Conservation (phyloP, 805 yeast species). For the Candida patagonica region DNA sequence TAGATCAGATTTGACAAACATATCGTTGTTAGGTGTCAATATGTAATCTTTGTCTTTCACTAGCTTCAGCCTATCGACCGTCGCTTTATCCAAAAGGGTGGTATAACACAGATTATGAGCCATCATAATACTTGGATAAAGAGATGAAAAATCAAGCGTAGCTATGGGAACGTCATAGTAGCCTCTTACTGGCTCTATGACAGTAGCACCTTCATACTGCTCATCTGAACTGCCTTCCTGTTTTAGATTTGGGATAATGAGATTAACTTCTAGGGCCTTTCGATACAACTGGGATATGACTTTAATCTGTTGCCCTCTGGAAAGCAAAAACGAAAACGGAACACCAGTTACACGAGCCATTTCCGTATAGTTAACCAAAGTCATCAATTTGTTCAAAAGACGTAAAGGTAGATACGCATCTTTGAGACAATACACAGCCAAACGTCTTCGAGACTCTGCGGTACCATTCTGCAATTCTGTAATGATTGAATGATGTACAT, state of each 20-base stretch:
- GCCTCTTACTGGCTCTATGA: slow-evolving; percentile 92
- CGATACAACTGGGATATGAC: slow-evolving; percentile 92
- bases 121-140: slow-evolving; percentile 98
- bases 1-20: slow-evolving; percentile 59
- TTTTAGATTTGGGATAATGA: slow-evolving; percentile 85
- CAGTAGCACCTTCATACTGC: slow-evolving; percentile 97
- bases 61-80: slow-evolving; percentile 56
- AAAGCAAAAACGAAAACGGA: slow-evolving; percentile 78
- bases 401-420: slow-evolving; percentile 92
- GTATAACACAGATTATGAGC: slow-evolving; percentile 97
- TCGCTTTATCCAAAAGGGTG: slow-evolving; percentile 61
- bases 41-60: slow-evolving; percentile 71
- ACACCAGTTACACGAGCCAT: slow-evolving; percentile 99
- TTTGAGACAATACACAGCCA: slow-evolving; percentile 94
- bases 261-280: slow-evolving; percentile 77
- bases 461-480: slow-evolving; percentile 91
- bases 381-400: slow-evolving; percentile 86
- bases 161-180: slow-evolving; percentile 97
- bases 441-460: slow-evolving; percentile 82
- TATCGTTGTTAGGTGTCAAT: slow-evolving; percentile 85
- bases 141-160: slow-evolving; percentile 91
- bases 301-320: slow-evolving; percentile 96
- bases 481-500: slow-evolving; percentile 94
- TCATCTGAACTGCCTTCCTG: slow-evolving; percentile 77
- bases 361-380: slow-evolving; percentile 92